Evolutionary conservation across 345 rosid genomes (phyloP).

Genomic region (Populus euphratica): DNA sequence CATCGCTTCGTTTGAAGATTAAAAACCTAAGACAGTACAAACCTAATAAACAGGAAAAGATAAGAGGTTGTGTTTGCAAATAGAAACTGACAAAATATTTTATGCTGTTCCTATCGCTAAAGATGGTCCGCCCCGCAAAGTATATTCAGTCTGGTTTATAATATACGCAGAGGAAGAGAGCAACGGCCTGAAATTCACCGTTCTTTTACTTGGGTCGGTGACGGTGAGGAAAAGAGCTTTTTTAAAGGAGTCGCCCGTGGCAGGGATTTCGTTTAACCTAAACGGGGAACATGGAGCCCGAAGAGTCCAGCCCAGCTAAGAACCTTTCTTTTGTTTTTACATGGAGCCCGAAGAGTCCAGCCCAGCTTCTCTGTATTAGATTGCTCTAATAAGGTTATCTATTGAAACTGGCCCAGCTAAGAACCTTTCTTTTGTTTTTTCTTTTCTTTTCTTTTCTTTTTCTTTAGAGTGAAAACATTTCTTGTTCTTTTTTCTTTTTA

Average conservation of each 20-base stretch:
- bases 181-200: not conserved
- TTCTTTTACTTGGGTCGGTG: not conserved
- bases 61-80: not conserved
- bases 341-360: not conserved
- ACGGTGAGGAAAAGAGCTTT: not conserved
- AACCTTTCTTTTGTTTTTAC: no score
- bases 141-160: not conserved
- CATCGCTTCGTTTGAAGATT: conserved; percentile 29
- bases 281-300: not conserved
- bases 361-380: not conserved
- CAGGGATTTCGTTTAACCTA: not conserved
- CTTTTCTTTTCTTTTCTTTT: no score
- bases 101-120: not conserved
- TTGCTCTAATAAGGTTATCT: not conserved
- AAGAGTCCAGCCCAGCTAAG: not conserved
- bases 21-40: not conserved
- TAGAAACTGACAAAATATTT: not conserved
- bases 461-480: not conserved
- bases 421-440: not conserved
- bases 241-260: not conserved
- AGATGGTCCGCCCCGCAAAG: not conserved
- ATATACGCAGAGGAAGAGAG: not conserved
- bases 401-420: not conserved
- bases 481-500: no score
- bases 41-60: not conserved